These are phyloP conservation scores for Cicer cuneatum DNA, from an alignment of 306 rosid genomes.

Conservation along the genomic window DNA sequence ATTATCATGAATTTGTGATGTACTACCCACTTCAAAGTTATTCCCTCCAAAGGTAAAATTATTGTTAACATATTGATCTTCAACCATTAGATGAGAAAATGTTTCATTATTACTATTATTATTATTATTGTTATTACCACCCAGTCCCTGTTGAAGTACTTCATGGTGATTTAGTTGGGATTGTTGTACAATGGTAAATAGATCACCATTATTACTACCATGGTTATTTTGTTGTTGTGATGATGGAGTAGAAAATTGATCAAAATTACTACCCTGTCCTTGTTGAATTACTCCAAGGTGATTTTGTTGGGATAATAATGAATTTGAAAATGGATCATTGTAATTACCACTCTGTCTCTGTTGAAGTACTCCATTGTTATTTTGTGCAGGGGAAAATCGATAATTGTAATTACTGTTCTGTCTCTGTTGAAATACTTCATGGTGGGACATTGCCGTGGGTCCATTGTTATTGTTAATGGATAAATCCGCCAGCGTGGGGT, in stretches of 20 bases:
- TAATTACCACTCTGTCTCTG: not conserved
- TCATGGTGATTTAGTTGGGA: not conserved
- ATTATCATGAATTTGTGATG: not conserved
- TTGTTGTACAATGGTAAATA: too few species aligned
- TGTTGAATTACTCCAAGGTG: not conserved
- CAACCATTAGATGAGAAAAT: conserved; percentile 3
- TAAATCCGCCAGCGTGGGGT: conserved; percentile 39
- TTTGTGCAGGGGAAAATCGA: not conserved
- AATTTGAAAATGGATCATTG: not conserved
- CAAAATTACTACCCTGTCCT: not conserved
- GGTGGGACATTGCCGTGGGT: not conserved
- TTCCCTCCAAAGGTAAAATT: not conserved
- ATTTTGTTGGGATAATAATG: not conserved
- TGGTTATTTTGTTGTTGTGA: not conserved
- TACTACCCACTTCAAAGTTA: conserved; percentile 37
- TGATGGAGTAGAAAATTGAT: not conserved
- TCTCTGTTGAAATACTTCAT: not conserved
- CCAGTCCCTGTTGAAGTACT: not conserved
- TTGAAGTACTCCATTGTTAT: not conserved
- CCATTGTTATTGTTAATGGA: not conserved
- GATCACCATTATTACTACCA: not conserved
- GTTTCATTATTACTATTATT: not conserved
- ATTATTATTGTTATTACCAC: too few species aligned
- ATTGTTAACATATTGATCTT: conserved; percentile 23
- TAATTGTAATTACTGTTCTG: not conserved